Evolutionary conservation across 1,284 basidiomycete species (phyloP).

Genomic region (Heimioporus retisporus): DNA sequence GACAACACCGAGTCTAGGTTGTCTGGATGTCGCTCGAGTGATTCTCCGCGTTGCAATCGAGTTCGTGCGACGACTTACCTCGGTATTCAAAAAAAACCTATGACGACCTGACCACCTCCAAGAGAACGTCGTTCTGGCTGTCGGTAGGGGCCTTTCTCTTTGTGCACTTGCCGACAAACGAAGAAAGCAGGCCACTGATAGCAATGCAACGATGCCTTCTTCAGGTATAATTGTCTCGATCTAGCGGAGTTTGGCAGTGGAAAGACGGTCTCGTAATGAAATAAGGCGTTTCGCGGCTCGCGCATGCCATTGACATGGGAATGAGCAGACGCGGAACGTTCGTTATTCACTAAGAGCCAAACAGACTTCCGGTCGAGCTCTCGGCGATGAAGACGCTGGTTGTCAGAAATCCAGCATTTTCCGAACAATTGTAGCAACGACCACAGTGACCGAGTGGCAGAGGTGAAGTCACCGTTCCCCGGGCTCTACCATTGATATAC

Average conservation of each 20-base stretch:
- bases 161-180: conserved; percentile 70
- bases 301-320: conserved; percentile 72
- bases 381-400: conserved; percentile 57
- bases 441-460: background rate
- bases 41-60: conserved; percentile 1
- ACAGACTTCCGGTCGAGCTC: conserved; percentile 77
- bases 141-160: conserved; percentile 70
- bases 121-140: conserved; percentile 72
- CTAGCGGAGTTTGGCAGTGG: conserved; percentile 85
- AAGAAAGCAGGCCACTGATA: conserved; percentile 66
- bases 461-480: background rate
- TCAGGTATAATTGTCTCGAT: conserved; percentile 81
- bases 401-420: background rate
- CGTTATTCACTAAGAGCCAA: conserved; percentile 77
- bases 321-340: conserved; percentile 59
- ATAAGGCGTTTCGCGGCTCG: conserved; percentile 68
- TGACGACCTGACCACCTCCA: conserved; percentile 85
- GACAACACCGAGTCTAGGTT: conserved; percentile 82
- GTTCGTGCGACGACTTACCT: conserved; percentile 59
- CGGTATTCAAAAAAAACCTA: conserved; percentile 88
- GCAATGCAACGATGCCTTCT: conserved; percentile 77
- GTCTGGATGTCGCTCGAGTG: conserved; percentile 14
- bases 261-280: conserved; percentile 85
- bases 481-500: no score
- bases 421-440: background rate